These are phyloP conservation scores for Filosporella fistucella DNA, from an alignment of 495 filamentous ascomycete species.

Conservation along the genomic window DNA sequence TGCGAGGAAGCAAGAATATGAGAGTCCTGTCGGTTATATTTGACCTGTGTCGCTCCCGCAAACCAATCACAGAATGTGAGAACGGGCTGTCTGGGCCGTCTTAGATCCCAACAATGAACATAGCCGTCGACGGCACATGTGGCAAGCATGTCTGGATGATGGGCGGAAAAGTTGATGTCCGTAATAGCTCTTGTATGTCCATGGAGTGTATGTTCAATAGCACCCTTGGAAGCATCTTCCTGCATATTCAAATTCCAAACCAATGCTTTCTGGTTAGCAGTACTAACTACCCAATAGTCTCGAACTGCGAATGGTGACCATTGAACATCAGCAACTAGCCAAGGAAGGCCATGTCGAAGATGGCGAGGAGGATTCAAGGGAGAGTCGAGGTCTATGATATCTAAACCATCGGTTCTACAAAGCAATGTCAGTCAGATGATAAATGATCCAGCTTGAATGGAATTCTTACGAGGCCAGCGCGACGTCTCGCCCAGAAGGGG, in stretches of 20 bases:
- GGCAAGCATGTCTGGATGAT: slow-evolving; percentile 82
- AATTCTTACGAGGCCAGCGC: slow-evolving; percentile 75
- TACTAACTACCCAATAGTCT: slow-evolving; percentile 90
- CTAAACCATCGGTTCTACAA: slow-evolving; percentile 67
- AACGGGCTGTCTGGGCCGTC: slow-evolving; percentile 66
- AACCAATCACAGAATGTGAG: slow-evolving; percentile 91
- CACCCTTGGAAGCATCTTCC: slow-evolving; percentile 60
- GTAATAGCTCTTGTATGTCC: slow-evolving; percentile 89
- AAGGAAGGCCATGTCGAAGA: slow-evolving; percentile 81
- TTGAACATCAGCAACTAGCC: slow-evolving; percentile 97
- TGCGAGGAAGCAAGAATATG: slow-evolving; percentile 88
- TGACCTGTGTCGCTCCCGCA: slow-evolving; percentile 92
- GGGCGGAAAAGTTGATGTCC: slow-evolving; percentile 94
- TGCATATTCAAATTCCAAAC: slow-evolving; percentile 88
- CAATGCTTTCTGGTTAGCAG: slow-evolving; percentile 89
- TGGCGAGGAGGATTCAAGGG: slow-evolving; percentile 85
- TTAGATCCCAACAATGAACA: slow-evolving; percentile 89
- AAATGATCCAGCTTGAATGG: background rate
- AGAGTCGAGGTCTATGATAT: slow-evolving; percentile 91
- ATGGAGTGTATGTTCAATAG: slow-evolving; percentile 85
- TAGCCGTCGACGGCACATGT: slow-evolving; percentile 93
- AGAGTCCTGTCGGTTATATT: slow-evolving; percentile 85
- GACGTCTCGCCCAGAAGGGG: slow-evolving; percentile 87
- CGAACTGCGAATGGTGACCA: slow-evolving; percentile 91
- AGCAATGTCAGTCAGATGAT: slow-evolving; percentile 9